phyloP scores from a whole-genome alignment of 2,329 filamentous ascomycete species.

The Claviceps quebecensis region DNA sequence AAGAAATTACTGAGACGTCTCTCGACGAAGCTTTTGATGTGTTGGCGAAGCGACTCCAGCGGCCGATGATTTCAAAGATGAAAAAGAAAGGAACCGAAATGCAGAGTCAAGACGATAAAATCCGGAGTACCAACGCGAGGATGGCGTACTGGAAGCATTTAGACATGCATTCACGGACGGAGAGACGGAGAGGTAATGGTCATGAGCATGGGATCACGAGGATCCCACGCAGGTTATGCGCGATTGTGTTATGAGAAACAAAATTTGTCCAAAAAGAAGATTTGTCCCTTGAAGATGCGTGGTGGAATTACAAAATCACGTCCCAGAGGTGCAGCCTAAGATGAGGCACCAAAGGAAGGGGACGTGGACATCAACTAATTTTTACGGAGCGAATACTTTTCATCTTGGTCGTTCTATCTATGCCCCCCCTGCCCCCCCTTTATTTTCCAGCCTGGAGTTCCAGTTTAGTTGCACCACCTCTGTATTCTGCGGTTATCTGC shows the following conservation, averaged over 20 bases:
- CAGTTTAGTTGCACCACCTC: too few relatives aligned
- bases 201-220: slow-evolving; percentile 1
- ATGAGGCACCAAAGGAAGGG: neutral
- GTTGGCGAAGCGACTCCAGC: neutral
- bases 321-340: neutral
- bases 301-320: neutral
- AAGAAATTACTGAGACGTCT: neutral
- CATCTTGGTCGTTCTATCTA: neutral
- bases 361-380: neutral
- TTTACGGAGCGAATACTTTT: neutral
- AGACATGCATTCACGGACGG: neutral
- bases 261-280: neutral
- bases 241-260: neutral
- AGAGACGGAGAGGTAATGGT: neutral
- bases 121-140: neutral
- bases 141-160: neutral
- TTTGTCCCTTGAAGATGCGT: neutral
- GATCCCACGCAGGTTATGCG: neutral
- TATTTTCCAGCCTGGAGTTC: neutral
- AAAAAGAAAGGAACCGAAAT: neutral
- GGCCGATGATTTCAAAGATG: neutral
- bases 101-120: neutral
- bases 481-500: too few relatives aligned
- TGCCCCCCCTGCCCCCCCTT: neutral
- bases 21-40: neutral